These are phyloP conservation scores for Hyaloraphidium curvatum DNA, from an alignment of 192 early-diverging fungal genomes.

Conservation along the genomic window DNA sequence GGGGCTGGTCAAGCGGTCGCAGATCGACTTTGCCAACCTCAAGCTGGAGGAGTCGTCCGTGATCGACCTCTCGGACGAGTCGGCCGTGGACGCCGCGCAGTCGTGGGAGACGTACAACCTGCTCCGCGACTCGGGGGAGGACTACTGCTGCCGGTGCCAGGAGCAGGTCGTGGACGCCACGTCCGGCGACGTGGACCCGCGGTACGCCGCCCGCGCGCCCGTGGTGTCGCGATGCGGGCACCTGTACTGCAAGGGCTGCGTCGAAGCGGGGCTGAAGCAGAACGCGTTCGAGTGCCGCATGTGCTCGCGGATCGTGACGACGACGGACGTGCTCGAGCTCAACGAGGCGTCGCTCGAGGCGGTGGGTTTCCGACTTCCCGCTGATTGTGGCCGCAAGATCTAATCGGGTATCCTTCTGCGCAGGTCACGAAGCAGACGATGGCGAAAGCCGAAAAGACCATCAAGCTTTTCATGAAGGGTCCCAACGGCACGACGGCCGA, in stretches of 20 bases:
- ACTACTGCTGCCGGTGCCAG: background rate
- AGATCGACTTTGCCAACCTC: slow-evolving; percentile 8
- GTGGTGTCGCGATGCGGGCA: slow-evolving; percentile 2
- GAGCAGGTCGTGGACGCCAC: background rate
- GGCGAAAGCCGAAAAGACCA: too few relatives aligned
- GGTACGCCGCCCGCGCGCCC: background rate
- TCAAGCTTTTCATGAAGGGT: too few relatives aligned
- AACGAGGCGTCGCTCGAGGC: too few relatives aligned
- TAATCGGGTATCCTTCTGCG: too few relatives aligned
- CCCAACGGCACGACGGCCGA: too few relatives aligned
- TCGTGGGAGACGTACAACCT: background rate
- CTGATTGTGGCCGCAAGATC: too few relatives aligned
- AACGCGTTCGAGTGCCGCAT: background rate
- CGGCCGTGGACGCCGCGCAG: background rate
- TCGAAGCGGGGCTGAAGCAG: background rate
- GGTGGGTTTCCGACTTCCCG: too few relatives aligned
- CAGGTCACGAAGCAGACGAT: too few relatives aligned
- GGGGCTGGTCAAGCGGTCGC: slow-evolving; percentile 14
- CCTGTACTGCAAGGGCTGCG: slow-evolving; percentile 1
- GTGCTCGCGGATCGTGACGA: background rate
- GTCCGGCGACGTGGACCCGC: background rate
- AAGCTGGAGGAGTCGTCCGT: background rate
- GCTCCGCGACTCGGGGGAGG: background rate
- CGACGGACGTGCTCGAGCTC: background rate
- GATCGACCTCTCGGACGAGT: slow-evolving; percentile 3